These are phyloP conservation scores for Ephemerocybe angulata DNA, from an alignment of 768 basidiomycete species.

Conservation along the genomic window DNA sequence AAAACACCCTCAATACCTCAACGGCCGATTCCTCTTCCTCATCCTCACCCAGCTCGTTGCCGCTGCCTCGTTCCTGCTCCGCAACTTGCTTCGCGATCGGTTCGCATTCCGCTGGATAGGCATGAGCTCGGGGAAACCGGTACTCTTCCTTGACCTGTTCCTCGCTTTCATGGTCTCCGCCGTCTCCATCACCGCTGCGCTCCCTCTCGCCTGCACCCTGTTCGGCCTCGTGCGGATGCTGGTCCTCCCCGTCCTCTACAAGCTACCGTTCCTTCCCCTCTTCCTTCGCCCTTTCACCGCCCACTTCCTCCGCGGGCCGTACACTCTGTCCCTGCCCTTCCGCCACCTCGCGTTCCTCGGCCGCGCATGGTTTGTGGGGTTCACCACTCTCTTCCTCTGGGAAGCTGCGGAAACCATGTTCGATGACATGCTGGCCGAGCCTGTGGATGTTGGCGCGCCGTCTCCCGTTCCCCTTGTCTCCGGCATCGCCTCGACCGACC, in stretches of 20 bases:
- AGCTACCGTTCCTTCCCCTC: conserved; percentile 47
- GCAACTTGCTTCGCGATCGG: conserved; percentile 63
- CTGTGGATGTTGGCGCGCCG: conserved; percentile 33
- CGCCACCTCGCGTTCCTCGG: conserved; percentile 41
- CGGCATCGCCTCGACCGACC: conserved; percentile 54
- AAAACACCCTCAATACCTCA: conserved; percentile 72
- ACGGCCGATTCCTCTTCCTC: conserved; percentile 63
- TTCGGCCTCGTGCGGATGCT: conserved; percentile 47
- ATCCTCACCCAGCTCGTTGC: conserved; percentile 48
- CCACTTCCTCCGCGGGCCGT: conserved; percentile 59
- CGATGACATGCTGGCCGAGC: conserved; percentile 51
- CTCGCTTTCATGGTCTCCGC: conserved; percentile 34
- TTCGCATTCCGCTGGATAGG: conserved; percentile 45
- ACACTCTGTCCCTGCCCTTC: conserved; percentile 50
- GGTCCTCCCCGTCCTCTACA: conserved; percentile 49
- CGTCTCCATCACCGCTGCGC: conserved; percentile 38
- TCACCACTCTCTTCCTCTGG: conserved; percentile 56
- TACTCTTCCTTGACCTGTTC: conserved; percentile 18
- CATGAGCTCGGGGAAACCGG: conserved; percentile 10
- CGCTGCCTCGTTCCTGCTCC: conserved; percentile 46
- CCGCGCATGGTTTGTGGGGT: conserved; percentile 47
- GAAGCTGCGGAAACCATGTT: conserved; percentile 61
- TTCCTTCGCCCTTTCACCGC: conserved; percentile 58
- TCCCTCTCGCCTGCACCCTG: conserved; percentile 35
- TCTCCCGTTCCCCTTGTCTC: conserved; percentile 52